Evolutionary conservation across 495 filamentous ascomycete genomes (phyloP), one percentile per base, ranked within the genome.

Genomic region (Astrocystis sublimbata): DNA sequence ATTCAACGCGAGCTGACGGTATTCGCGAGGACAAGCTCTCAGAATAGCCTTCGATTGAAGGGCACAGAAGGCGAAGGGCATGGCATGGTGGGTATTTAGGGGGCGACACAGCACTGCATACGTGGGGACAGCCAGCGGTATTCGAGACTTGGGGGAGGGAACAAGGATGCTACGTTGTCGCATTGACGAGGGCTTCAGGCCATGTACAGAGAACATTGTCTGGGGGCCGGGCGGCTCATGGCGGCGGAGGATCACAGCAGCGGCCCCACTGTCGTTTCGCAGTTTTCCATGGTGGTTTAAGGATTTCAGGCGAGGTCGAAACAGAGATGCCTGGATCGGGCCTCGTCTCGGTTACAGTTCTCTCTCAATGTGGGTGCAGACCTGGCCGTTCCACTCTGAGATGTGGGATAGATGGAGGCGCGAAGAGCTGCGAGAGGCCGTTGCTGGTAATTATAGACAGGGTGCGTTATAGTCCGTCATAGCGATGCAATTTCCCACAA

Each of bases 1-100:
- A 68, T 51, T 43, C 51, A 41, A 49, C 59, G 65, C 62, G 65
- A 67, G 60, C 60, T 58, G 52, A 64, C 62, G 65, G 61, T 69
- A 71, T 53, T 65, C 60, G 50, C 30, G 63, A 58, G 28, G 57
- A 60, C 28, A 17, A 49, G 38, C 30, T 21, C 58, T 49, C 21
- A 41, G 43, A 60, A 51, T 31, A 49, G 42, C 43, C n/a, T 17
- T 13, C 15, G 19, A 52, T 17, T 30, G 19, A 26, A 49, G 19
- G 23, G 33, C 43, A n/a, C 28, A 30, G 57, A 42, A 50, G 19
- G 43, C 19, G 21, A 60, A 31, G 19, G 51, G 13, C 6, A 36
- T 23, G 49, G 35, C 43, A 40, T 28, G 33, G 46, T 60, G 35
- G 43, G 23, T n/a, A 60, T 42, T 4, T 33, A 31, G 17, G 57